These are phyloP conservation scores for Monosporascus ibericus DNA, from an alignment of 2,329 filamentous ascomycete species.

Conservation along the genomic window DNA sequence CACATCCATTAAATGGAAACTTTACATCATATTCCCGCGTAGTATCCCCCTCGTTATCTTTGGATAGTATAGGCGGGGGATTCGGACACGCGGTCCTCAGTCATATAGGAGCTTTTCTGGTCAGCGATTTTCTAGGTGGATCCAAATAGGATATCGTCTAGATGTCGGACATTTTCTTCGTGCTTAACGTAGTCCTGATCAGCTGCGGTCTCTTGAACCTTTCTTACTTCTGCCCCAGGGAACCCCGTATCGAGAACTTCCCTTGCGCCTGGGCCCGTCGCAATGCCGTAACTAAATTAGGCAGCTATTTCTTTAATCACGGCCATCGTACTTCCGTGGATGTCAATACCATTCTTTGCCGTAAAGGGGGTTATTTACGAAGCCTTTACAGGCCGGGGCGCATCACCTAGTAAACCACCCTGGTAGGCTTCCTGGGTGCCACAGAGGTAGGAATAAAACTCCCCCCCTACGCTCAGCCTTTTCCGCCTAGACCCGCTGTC, in stretches of 20 bases:
- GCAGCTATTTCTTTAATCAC: not conserved
- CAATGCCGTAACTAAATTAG: not conserved
- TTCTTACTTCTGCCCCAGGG: not conserved
- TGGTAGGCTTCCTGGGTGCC: slow-evolving; percentile 1
- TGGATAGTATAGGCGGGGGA: not conserved
- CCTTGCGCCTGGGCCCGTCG: not conserved
- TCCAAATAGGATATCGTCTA: not conserved
- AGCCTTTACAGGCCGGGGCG: not conserved
- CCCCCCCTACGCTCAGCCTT: slow-evolving; percentile 2
- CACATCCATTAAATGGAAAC: not conserved
- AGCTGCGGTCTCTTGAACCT: not conserved
- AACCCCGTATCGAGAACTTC: not conserved
- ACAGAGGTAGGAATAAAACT: slow-evolving; percentile 2
- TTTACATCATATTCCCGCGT: not conserved
- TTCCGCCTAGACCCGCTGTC: slow-evolving; percentile 1
- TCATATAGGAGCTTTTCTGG: not conserved
- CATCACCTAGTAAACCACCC: not conserved
- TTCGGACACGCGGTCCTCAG: not conserved
- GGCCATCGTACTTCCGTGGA: not conserved
- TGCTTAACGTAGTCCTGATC: not conserved
- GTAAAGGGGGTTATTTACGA: not conserved
- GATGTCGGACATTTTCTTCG: not conserved
- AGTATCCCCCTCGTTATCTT: not conserved
- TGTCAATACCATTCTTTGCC: not conserved
- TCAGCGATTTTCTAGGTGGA: not conserved